phyloP scores from a whole-genome alignment of 2,329 filamentous ascomycete species.

The Thelonectria blattea region DNA sequence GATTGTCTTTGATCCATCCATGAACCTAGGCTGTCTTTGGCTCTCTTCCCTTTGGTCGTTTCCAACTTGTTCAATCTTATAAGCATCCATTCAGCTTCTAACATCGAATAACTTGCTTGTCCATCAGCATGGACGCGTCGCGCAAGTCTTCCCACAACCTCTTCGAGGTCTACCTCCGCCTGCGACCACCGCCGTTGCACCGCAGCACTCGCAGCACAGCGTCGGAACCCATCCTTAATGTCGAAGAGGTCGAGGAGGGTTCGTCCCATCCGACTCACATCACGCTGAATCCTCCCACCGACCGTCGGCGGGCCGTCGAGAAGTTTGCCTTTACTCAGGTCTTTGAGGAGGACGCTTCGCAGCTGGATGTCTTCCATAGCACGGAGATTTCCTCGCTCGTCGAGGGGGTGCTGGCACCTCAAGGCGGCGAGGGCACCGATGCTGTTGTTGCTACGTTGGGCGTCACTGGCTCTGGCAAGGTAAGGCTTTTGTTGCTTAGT shows the following conservation, averaged over 20 bases:
- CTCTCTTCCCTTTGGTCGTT: conserved; percentile 14
- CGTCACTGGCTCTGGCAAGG: conserved; percentile 96
- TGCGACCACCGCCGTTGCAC: conserved; percentile 70
- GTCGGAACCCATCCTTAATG: conserved; percentile 75
- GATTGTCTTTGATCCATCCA: conserved; percentile 26
- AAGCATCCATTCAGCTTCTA: not conserved
- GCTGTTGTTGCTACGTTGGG: conserved; percentile 89
- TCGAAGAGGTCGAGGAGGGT: conserved; percentile 64
- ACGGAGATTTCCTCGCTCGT: conserved; percentile 77
- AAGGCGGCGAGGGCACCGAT: conserved; percentile 81
- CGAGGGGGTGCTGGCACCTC: conserved; percentile 77
- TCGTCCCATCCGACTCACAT: conserved; percentile 67
- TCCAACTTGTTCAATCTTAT: conserved; percentile 12
- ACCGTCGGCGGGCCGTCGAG: conserved; percentile 87
- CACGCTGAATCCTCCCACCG: conserved; percentile 79
- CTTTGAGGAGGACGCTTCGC: conserved; percentile 84
- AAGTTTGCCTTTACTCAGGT: conserved; percentile 94
- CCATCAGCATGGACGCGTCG: conserved; percentile 46
- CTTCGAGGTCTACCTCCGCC: conserved; percentile 89
- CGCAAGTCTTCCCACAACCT: conserved; percentile 59
- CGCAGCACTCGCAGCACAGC: conserved; percentile 46
- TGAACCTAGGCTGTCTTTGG: conserved; percentile 31
- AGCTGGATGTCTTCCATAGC: conserved; percentile 85
- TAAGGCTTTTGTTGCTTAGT: conserved; percentile 44
- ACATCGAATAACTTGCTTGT: not conserved